Evolutionary conservation across 2,329 filamentous ascomycete genomes (phyloP), one percentile per base, ranked within the genome.

Genomic region (Lasiodiplodia gonubiensis): DNA sequence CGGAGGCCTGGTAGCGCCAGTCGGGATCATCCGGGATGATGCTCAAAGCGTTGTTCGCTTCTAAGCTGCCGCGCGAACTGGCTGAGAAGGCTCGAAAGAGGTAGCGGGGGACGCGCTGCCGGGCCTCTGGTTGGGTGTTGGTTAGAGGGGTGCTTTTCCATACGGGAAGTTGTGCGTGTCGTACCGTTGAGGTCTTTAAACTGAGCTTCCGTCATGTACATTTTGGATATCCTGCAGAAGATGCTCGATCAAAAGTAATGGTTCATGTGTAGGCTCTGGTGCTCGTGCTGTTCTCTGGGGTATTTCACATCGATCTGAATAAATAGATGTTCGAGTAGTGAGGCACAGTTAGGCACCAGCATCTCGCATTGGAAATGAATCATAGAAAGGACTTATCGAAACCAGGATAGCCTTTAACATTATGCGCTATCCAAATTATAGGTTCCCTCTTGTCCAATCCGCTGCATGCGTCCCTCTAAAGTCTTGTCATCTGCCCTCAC

Each of bases 11-110:
- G 21, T 12, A 16, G 11, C 14, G 3, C 35, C 35, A 46, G 39
- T 60, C 8, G 11, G 55, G 11, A 10, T 48, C 55, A 4, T 42
- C 21, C 21, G 55, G 35, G 25, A 60, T n/a, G 4, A 60, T 48
- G 23, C 18, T 30, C 10, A 33, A 33, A 25, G 54, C 14, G 14
- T 52, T 23, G 55, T 60, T 60, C 39, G 30, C 8, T 2, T 23
- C 55, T 4, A 60, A 4, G 7, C 25, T 25, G n/a, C 39, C 51
- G 10, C 52, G 64, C 14, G 64, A 51, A 11, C 10, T 18, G 10
- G 18, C n/a, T 4, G 64, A 57, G 14, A 48, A 66, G 16, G 64
- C 42, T 37, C 64, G 64, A 42, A 66, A 66, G 37, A 66, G 64
- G 39, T 66, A 66, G 25, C 52, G 49, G 6, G 64, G 64, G 25